A percentile compares a stretch with the other conserved stretches of the same genome.
Evolutionary conservation across 2,329 filamentous ascomycete species (phyloP).

Genomic region (Kalaharituber pfeilii): DNA sequence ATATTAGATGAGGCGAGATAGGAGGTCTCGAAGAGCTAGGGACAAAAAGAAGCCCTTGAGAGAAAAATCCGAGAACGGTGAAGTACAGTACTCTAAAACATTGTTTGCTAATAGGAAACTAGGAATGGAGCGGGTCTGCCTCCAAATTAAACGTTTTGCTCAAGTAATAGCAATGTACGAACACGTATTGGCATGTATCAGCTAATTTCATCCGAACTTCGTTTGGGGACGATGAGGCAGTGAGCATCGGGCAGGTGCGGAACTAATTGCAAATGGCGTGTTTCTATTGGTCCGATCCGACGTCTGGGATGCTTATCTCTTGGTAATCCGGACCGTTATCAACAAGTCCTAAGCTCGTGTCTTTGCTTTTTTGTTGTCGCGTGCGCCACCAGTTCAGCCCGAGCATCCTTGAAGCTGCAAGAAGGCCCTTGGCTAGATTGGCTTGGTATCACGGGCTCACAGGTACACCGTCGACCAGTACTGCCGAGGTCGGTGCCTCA

Average conservation of each 20-base stretch:
- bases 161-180: background rate
- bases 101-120: background rate
- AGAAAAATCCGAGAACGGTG: background rate
- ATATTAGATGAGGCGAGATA: background rate
- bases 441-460: too few species aligned
- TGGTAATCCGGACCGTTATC: conserved; percentile 1
- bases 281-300: background rate
- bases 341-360: background rate
- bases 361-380: background rate
- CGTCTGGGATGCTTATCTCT: conserved; percentile 2
- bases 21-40: background rate
- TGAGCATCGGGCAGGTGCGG: background rate
- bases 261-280: background rate
- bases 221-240: background rate
- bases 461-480: too few species aligned
- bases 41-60: background rate
- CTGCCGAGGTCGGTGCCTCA: too few species aligned
- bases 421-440: too few species aligned
- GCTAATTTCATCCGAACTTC: background rate
- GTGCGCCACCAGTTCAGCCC: background rate
- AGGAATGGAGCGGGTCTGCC: background rate
- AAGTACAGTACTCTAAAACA: background rate
- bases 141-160: background rate
- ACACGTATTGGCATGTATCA: background rate
- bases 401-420: too few species aligned